These are phyloP conservation scores for Magnolia officinalis DNA, from an alignment of 164 flowering plant species.

Conservation along the genomic window DNA sequence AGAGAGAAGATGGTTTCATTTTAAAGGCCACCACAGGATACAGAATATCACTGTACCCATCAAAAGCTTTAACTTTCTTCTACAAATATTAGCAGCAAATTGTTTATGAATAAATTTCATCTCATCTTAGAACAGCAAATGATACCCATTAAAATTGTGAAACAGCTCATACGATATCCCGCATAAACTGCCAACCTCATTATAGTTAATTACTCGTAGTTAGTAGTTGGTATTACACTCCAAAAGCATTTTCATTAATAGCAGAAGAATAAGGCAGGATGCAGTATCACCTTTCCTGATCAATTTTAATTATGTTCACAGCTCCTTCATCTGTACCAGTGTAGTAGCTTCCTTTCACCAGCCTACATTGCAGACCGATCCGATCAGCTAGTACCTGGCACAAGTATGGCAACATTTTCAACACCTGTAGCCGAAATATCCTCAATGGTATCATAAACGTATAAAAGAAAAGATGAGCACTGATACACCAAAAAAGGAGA, in stretches of 20 bases:
- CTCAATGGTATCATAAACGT: conserved; percentile 1
- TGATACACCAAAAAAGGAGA: too few relatives aligned
- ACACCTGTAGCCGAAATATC: background rate
- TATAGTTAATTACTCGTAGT: background rate
- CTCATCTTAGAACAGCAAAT: too few relatives aligned
- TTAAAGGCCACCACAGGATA: too few relatives aligned
- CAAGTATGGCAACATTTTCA: conserved; percentile 10
- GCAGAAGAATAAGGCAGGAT: background rate
- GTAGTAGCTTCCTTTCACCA: conserved; percentile 93
- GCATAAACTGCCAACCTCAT: background rate
- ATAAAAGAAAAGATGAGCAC: background rate
- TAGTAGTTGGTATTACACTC: background rate
- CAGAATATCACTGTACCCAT: too few relatives aligned
- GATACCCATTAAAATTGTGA: too few relatives aligned
- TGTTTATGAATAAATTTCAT: too few relatives aligned
- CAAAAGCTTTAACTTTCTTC: too few relatives aligned
- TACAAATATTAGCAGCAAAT: too few relatives aligned
- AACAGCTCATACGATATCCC: background rate
- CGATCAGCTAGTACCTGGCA: conserved; percentile 90
- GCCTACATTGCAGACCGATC: conserved; percentile 85
- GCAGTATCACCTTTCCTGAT: conserved; percentile 59
- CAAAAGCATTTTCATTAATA: background rate
- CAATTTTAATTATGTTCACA: conserved; percentile 75
- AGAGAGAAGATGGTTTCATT: too few relatives aligned
- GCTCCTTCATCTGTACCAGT: conserved; percentile 99